phyloP scores from a whole-genome alignment of 2,329 filamentous ascomycete genomes.

The Fusarium veterinarium region DNA sequence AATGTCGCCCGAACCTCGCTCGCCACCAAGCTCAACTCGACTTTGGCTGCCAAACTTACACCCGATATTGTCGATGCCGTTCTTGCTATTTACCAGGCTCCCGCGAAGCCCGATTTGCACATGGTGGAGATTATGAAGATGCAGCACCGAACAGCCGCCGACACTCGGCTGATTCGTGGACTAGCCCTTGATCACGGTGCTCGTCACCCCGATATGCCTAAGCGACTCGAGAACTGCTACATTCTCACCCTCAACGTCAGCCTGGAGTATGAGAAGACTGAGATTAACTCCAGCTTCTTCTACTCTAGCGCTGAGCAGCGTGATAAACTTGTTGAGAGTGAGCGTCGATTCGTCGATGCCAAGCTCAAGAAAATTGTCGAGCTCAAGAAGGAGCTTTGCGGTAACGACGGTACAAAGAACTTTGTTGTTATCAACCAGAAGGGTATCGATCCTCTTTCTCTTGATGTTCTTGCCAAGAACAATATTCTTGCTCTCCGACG shows the following conservation, averaged over 20 bases:
- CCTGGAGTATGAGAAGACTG: constrained; percentile 98
- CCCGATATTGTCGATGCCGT: constrained; percentile 97
- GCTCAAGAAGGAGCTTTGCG: constrained; percentile 97
- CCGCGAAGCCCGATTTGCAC: constrained; percentile 93
- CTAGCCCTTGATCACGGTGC: constrained; percentile 95
- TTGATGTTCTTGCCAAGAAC: constrained; percentile 98
- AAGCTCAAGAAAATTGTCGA: constrained; percentile 98
- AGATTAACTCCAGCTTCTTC: constrained; percentile 99
- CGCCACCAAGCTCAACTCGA: constrained; percentile 92
- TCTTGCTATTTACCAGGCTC: constrained; percentile 89
- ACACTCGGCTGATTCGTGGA: constrained; percentile 95
- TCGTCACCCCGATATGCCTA: constrained; percentile 98
- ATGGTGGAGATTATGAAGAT: constrained; percentile 99
- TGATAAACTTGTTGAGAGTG: constrained; percentile 97
- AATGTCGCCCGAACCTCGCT: constrained; percentile 95
- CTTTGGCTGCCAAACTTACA: constrained; percentile 89
- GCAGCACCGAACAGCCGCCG: constrained; percentile 96
- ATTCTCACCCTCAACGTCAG: constrained; percentile 97
- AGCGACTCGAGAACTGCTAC: constrained; percentile 92
- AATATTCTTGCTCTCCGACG: constrained; percentile 93
- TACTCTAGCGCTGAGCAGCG: constrained; percentile 97
- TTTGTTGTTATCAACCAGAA: constrained; percentile 99
- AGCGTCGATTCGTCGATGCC: constrained; percentile 93
- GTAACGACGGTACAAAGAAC: constrained; percentile 89
- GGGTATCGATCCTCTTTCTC: constrained; percentile 94